Percentiles rank a stretch among this genome's conserved stretches.
phyloP scores from a whole-genome alignment of 2,329 filamentous ascomycete genomes.

The Whalleya microplaca region DNA sequence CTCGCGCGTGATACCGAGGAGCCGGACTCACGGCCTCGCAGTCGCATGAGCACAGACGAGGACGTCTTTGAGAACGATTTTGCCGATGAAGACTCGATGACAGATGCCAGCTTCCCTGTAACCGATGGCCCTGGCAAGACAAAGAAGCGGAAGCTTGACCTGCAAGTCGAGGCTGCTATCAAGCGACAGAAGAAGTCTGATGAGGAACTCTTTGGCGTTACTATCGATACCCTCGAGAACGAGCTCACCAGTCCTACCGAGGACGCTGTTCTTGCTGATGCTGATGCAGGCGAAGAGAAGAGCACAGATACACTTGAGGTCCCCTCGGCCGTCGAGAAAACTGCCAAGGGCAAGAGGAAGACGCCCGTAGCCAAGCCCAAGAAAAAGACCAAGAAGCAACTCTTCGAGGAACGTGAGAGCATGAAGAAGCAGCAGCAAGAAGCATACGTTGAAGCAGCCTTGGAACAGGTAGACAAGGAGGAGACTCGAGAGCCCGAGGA shows the following conservation, averaged over 20 bases:
- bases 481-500: constrained; percentile 37
- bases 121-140: constrained; percentile 55
- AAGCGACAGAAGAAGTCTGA: constrained; percentile 83
- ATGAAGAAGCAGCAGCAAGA: constrained; percentile 70
- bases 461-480: constrained; percentile 42
- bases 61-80: constrained; percentile 56
- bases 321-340: constrained; percentile 49
- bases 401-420: constrained; percentile 42
- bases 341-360: constrained; percentile 59
- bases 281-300: constrained; percentile 51
- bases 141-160: constrained; percentile 76
- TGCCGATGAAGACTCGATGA: constrained; percentile 68
- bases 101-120: constrained; percentile 71
- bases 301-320: constrained; percentile 47
- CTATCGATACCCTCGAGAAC: constrained; percentile 56
- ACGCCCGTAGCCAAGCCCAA: constrained; percentile 50
- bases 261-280: constrained; percentile 53
- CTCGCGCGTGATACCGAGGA: constrained; percentile 80
- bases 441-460: constrained; percentile 49
- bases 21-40: constrained; percentile 78
- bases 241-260: constrained; percentile 53
- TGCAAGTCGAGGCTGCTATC: constrained; percentile 69
- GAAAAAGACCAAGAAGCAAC: constrained; percentile 60
- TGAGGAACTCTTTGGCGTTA: constrained; percentile 75
- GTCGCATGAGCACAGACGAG: constrained; percentile 70